phyloP scores from a whole-genome alignment of 2,329 filamentous ascomycete species.

The Colletotrichum sp. region DNA sequence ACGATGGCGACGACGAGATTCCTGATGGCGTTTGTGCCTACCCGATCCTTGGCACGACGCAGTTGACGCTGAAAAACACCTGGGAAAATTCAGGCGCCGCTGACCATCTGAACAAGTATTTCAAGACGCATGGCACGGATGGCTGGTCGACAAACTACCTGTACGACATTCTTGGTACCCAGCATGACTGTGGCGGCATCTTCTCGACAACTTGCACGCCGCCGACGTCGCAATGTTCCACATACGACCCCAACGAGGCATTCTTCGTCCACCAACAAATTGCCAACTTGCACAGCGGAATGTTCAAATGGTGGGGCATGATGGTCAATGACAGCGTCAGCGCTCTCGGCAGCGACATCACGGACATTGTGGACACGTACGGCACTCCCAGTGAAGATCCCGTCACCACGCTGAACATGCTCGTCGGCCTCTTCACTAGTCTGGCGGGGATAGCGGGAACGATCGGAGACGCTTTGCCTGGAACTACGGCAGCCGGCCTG shows the following conservation, averaged over 20 bases:
- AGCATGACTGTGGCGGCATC: not conserved
- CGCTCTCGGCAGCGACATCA: not conserved
- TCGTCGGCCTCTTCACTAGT: not conserved
- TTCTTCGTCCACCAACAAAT: not conserved
- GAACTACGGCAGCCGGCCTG: not conserved
- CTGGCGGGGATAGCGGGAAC: not conserved
- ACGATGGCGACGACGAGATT: not conserved
- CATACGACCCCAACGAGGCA: not conserved
- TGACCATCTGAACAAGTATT: not conserved
- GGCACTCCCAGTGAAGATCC: not conserved
- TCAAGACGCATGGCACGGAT: not conserved
- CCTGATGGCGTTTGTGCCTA: not conserved
- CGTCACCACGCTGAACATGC: not conserved
- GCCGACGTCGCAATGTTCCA: not conserved
- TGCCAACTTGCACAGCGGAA: not conserved
- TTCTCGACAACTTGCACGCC: not conserved
- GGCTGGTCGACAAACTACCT: not conserved
- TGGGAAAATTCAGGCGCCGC: not conserved
- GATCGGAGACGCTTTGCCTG: not conserved
- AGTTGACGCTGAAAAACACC: accelerated
- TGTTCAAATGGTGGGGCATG: not conserved
- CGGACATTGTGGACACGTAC: not conserved
- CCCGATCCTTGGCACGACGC: not conserved
- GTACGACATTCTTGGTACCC: not conserved
- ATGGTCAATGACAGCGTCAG: not conserved